A percentile compares a stretch with the other conserved stretches of the same genome.
These are phyloP conservation scores for Colletotrichum viniferum DNA, from an alignment of 2,329 filamentous ascomycete species.

Conservation along the genomic window DNA sequence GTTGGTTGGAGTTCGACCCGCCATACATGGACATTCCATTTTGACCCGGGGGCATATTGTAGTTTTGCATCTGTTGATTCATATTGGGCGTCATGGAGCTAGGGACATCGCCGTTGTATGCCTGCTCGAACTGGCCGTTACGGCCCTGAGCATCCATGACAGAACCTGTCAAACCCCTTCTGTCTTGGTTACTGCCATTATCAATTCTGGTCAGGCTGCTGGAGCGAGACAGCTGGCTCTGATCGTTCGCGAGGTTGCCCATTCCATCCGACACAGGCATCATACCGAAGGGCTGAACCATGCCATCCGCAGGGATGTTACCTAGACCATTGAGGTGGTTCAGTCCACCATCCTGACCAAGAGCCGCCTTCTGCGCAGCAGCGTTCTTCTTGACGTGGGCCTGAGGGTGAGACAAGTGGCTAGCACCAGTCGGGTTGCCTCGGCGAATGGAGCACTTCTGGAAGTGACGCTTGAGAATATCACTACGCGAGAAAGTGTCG, in stretches of 20 bases:
- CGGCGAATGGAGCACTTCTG: conserved; percentile 98
- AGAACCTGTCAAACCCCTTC: conserved; percentile 59
- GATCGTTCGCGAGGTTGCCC: conserved; percentile 64
- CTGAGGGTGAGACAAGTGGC: conserved; percentile 91
- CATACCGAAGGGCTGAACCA: conserved; percentile 60
- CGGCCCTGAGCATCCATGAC: conserved; percentile 53
- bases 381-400: conserved; percentile 84
- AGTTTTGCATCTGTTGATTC: conserved; percentile 67
- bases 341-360: conserved; percentile 58
- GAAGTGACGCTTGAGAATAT: conserved; percentile 98
- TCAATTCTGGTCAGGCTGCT: conserved; percentile 65
- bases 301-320: conserved; percentile 61
- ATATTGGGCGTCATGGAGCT: conserved; percentile 66
- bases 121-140: conserved; percentile 50
- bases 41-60: conserved; percentile 66
- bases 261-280: conserved; percentile 63
- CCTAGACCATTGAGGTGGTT: conserved; percentile 66
- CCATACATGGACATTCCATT: conserved; percentile 69
- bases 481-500: conserved; percentile 96
- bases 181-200: conserved; percentile 60
- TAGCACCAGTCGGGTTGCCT: conserved; percentile 93
- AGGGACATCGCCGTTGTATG: conserved; percentile 62
- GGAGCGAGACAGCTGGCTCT: conserved; percentile 65
- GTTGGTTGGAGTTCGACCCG: conserved; percentile 64
- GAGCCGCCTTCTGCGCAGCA: conserved; percentile 60